phyloP scores from a whole-genome alignment of 2,329 filamentous ascomycete species.

The Claviceps purpurea region DNA sequence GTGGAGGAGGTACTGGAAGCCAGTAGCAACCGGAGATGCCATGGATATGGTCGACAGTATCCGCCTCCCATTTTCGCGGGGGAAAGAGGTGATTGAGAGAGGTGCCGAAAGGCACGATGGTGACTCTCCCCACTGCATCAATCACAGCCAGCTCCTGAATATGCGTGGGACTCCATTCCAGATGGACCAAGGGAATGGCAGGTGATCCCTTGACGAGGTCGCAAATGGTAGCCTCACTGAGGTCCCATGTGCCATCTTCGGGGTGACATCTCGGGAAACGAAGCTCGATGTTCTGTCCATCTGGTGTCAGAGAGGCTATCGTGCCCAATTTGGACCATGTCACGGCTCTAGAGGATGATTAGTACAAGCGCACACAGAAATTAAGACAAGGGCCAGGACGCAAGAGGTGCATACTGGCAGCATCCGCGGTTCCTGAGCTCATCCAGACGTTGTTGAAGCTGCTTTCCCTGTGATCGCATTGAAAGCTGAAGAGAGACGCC shows the following conservation, averaged over 20 bases:
- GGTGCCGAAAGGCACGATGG: slow-evolving; percentile 57
- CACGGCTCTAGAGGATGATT: slow-evolving; percentile 44
- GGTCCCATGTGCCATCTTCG: slow-evolving; percentile 57
- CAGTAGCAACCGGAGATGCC: slow-evolving; percentile 76
- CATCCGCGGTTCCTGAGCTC: slow-evolving; percentile 64
- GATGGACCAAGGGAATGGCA: slow-evolving; percentile 58
- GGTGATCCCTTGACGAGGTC: slow-evolving; percentile 48
- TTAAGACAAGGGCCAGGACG: neutral
- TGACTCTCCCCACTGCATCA: slow-evolving; percentile 65
- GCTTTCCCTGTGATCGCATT: slow-evolving; percentile 35
- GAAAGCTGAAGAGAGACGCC: slow-evolving; percentile 45
- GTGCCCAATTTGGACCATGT: slow-evolving; percentile 82
- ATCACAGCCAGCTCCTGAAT: slow-evolving; percentile 72
- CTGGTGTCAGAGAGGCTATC: slow-evolving; percentile 65
- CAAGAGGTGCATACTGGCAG: slow-evolving; percentile 53
- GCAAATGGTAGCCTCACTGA: slow-evolving; percentile 58
- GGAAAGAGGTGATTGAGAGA: slow-evolving; percentile 59
- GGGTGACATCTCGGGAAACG: slow-evolving; percentile 58
- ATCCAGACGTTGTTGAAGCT: slow-evolving; percentile 60
- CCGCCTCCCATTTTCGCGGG: slow-evolving; percentile 49
- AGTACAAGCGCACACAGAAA: neutral
- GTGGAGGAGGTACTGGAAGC: slow-evolving; percentile 49
- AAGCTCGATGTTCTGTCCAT: slow-evolving; percentile 58
- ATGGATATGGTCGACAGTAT: slow-evolving; percentile 60
- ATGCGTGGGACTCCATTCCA: slow-evolving; percentile 64